phyloP scores from a whole-genome alignment of 2,329 filamentous ascomycete species.

The Chalaropsis thielavioides region DNA sequence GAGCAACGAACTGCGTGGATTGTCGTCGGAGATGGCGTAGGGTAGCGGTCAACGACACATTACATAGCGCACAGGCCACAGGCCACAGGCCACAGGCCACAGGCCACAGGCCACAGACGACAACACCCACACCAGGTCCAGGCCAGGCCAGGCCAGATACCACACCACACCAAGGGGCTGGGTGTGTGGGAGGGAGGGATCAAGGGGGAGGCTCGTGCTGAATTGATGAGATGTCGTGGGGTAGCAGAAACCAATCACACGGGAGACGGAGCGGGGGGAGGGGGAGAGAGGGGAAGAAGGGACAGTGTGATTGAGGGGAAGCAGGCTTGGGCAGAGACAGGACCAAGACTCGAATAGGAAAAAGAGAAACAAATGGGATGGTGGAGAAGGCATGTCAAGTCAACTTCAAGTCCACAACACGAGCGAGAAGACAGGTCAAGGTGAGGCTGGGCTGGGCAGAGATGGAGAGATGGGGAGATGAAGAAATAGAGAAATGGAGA shows the following conservation, averaged over 20 bases:
- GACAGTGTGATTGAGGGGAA: conserved; percentile 3
- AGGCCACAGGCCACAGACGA: neutral
- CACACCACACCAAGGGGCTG: neutral
- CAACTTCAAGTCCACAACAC: neutral
- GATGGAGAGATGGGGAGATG: neutral
- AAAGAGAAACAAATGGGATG: neutral
- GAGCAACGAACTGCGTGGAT: neutral
- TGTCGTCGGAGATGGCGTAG: neutral
- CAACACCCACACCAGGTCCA: neutral
- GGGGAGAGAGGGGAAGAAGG: neutral
- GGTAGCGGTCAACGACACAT: neutral
- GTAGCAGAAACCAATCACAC: neutral
- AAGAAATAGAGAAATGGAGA: neutral
- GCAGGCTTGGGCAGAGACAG: neutral
- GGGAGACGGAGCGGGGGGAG: neutral
- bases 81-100: no score
- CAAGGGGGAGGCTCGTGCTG: conserved; percentile 3
- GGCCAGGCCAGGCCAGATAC: neutral
- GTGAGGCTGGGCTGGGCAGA: neutral
- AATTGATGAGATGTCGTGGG: neutral
- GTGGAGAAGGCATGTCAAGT: neutral
- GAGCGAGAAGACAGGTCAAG: neutral
- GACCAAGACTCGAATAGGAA: neutral
- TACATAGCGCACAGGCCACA: neutral
- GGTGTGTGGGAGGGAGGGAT: neutral